Evolutionary conservation across 2,329 filamentous ascomycete species (phyloP), one percentile per base, ranked within the genome.

Genomic region (Phialophora expanda): DNA sequence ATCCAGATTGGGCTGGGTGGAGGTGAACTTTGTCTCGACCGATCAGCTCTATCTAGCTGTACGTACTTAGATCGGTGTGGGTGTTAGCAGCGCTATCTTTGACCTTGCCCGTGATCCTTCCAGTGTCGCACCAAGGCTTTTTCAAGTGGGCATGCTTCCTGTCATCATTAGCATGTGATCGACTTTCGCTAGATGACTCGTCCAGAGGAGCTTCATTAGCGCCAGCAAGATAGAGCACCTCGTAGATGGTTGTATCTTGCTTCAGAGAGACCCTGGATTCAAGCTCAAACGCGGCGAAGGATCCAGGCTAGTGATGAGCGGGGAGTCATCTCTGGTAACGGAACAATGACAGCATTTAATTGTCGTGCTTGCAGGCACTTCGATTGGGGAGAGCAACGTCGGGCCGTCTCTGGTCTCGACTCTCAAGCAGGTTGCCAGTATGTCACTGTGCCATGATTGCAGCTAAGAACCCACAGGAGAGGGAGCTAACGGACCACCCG

Each of bases 91-190:
- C 11, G 30, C 24, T 44, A 11, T n/a, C 53, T 32, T 41, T 55
- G 30, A 55, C 53, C 48, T 44, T n/a, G 38, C 8, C 17, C 8
- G 14, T 17, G 26, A 22, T 4, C 22, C 32, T 26, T 2, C n/a
- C 30, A 32, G n/a, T 28, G 20, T 38, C 41, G 32, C 26, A 53
- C 28, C 30, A 44, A 61, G 32, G 28, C 26, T 51, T 61, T 65
- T 61, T 65, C 63, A n/a, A 26, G 38, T 26, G 17, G 8, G n/a
- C 9, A 17, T 28, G 57, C 11, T 26, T 20, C 34, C 32, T 38
- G 63, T 24, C 34, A 61, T 24, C 44, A 57, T 44, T 57, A 46
- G 53, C 56, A 53, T 61, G 57, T 26, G 41, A 57, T 56, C 17
- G 11, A 56, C 22, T 17, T 30, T 32, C 34, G 22, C 6, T n/a